Evolutionary conservation across 192 early-diverging fungal genomes (phyloP), one percentile per base, ranked within the genome.

Genomic region (Mortierella hygrophila): DNA sequence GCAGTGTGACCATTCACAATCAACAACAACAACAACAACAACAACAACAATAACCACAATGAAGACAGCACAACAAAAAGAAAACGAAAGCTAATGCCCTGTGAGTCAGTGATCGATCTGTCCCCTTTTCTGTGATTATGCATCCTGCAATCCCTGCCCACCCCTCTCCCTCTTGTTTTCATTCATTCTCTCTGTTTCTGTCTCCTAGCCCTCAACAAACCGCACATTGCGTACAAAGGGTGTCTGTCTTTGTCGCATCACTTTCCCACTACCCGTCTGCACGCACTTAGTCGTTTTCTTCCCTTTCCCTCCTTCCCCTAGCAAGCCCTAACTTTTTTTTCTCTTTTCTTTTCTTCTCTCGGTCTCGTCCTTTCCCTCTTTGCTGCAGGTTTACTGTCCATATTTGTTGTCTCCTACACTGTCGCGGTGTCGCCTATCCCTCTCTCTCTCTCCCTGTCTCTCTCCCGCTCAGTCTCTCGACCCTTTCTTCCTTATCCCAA

Each of bases 41-140:
- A 20, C 47, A 52, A 13, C 11, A 49, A 52, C 55, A 60, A 11
- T 1, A 52, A 20, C 49, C 18, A 15, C 13, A 49, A 52, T 52
- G 49, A 4, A 29, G 32, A 65, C 26, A 26, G 8, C 21, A 57
- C n/a, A n/a, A 32, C 0, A 29, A 65, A 32, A 65, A 16, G 11
- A 32, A 60, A 65, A 26, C 55, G 5, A 57, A 65, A 60, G n/a
- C 13, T 29, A 65, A 65, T 65, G 60, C 29, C 60, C 9, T 65
- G 60, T 15, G 13, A 35, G 29, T 65, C 29, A 9, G 32, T 26
- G 60, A 65, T 65, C 60, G 60, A 65, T 32, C 29, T 65, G 60
- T 65, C 60, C 60, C 60, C 29, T 65, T 65, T 65, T 65, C 60
- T 15, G 29, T 65, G 60, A 65, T 65, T 65, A 65, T 65, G 60